Base-by-base conservation (phyloP, 176 grass and related monocot genomes). In the Pharus latifolius region DNA sequence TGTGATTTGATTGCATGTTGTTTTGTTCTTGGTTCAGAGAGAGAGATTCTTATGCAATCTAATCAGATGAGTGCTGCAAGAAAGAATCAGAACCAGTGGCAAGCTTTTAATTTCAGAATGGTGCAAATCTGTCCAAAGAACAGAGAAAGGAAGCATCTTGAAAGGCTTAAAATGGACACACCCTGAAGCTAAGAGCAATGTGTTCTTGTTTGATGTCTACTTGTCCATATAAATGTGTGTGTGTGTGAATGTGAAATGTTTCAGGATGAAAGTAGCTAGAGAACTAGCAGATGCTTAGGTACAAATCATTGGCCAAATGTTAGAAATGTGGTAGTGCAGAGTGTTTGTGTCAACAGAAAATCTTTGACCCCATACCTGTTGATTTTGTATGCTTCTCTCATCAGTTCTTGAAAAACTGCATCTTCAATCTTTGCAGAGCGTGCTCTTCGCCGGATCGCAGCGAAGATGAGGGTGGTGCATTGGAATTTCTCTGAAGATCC, bases 401-500 rank as follows among this genome's bases (percentile, higher is more conserved):
- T 2, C 37, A 7, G 10, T 7, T 18, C 27, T 15, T 78, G 15
- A 40, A 28, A 67, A 30, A 28, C 19, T 32, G 35, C 8, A 12
- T 1, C 20, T 45, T 22, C 19, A 10, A 49, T 29, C 30, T 80
- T 30, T 63, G 15, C 80, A 98, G 94, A 3, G 45, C 69, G 40
- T 11, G 35, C 49, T 41, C 89, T 98, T 46, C 54, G 60, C 10
- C 75, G 51, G 56, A 72, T 91, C 29, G 75, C 84, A 0, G 42
- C 19, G 7, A 80, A 32, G 68, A 27, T 98, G 7, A 59, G 76
- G 30, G 57, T 83, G 18, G 57, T 27, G 10, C 58, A 75, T 31
- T 93, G 94, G 94, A 64, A 98, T 44, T 98, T 98, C 78, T 61
- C 73, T 2, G 50, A 52, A 31, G 72, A 85, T 49, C 89, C 75